Evolutionary conservation across 169 alveolate species (phyloP).

Genomic region (Plasmodium knowlesi): DNA sequence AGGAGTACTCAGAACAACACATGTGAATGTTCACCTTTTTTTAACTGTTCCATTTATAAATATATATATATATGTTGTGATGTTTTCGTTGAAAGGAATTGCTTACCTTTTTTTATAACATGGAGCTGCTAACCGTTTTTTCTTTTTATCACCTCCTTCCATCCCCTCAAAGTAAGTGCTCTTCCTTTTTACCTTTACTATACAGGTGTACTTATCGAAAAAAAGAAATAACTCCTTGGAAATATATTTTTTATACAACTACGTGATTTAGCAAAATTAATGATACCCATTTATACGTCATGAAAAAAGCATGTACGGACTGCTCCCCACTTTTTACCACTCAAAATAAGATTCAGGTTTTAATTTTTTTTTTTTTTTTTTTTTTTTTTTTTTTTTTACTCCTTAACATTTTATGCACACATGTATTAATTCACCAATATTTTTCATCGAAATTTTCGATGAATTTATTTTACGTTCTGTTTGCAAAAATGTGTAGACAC

Average conservation of each 20-base stretch:
- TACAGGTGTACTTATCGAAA: background rate
- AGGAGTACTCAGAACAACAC: background rate
- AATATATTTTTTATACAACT: background rate
- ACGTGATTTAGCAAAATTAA: background rate
- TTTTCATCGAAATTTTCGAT: background rate
- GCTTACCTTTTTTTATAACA: background rate
- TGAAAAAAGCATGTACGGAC: background rate
- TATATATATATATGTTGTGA: background rate
- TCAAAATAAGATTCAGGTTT: background rate
- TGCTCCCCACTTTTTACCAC: background rate
- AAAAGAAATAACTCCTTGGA: background rate
- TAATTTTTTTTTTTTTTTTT: background rate
- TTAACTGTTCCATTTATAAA: background rate
- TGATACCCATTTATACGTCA: background rate
- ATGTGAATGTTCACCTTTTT: background rate
- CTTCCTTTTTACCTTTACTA: background rate
- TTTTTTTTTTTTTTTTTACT: background rate
- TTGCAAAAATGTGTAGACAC: background rate
- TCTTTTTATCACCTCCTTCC: background rate
- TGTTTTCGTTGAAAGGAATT: background rate
- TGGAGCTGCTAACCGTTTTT: background rate
- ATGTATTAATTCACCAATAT: background rate
- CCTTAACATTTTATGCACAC: background rate
- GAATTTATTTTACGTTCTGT: background rate
- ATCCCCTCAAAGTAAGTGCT: background rate